Conservation (phyloP, 371 early-diverging fungal genomes). For the Choanephora cucurbitarum region DNA sequence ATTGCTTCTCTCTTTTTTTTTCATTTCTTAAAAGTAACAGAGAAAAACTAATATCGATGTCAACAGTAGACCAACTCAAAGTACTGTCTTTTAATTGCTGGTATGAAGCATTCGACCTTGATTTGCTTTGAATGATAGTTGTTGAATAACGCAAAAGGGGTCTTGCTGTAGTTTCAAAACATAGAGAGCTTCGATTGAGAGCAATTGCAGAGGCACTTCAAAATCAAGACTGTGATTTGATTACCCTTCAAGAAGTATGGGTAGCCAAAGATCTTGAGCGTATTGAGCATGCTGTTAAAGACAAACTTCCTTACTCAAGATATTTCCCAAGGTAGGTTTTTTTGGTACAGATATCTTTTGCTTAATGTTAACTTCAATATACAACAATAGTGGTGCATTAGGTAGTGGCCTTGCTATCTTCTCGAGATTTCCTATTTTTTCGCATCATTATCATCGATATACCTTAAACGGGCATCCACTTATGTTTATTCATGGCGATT, state of each 20-base stretch:
- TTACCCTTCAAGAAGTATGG: conserved; percentile 61
- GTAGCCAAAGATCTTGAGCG: conserved; percentile 37
- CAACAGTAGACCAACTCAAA: neutral
- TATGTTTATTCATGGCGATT: conserved; percentile 52
- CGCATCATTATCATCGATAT: conserved; percentile 37
- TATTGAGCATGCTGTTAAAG: conserved; percentile 25
- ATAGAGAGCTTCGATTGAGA: conserved; percentile 36
- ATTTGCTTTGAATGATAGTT: too few species aligned
- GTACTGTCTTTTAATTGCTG: conserved; percentile 50
- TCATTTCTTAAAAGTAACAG: too few species aligned
- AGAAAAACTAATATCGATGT: too few species aligned
- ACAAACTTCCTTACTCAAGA: conserved; percentile 35
- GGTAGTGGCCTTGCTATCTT: conserved; percentile 55
- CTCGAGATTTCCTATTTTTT: conserved; percentile 45
- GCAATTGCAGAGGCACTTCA: conserved; percentile 47
- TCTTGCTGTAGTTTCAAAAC: conserved; percentile 40
- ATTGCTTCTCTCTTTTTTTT: too few species aligned
- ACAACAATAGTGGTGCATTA: conserved; percentile 39
- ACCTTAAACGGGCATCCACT: conserved; percentile 50
- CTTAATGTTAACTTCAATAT: too few species aligned
- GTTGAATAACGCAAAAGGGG: conserved; percentile 41
- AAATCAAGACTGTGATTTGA: conserved; percentile 41
- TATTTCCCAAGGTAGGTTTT: conserved; percentile 51
- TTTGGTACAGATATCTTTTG: too few species aligned
- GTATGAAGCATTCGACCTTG: too few species aligned